Evolutionary conservation across 805 yeast species (phyloP).

Genomic region (Kregervanrija pseudodelftensis): DNA sequence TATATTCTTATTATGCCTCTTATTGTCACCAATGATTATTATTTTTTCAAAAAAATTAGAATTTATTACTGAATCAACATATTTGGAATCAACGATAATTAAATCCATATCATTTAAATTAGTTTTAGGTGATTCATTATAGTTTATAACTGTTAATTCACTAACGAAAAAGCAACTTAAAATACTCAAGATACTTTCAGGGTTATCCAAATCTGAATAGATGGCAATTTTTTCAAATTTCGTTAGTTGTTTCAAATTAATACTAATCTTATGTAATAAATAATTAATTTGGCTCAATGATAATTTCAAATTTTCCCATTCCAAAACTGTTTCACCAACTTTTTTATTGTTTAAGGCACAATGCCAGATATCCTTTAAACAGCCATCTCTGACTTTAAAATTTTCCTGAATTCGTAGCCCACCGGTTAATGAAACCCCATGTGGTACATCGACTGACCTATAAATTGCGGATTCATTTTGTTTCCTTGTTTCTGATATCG

Average conservation of each 20-base stretch:
- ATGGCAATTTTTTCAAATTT: slow-evolving; percentile 15
- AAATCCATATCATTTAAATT: slow-evolving; percentile 33
- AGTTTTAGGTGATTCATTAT: slow-evolving; percentile 37
- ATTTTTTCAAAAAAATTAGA: slow-evolving; percentile 16
- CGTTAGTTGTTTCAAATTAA: slow-evolving; percentile 8
- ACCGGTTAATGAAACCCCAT: slow-evolving; percentile 58
- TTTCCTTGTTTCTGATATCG: slow-evolving; percentile 55
- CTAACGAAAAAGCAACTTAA: slow-evolving; percentile 28
- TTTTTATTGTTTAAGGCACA: slow-evolving; percentile 29
- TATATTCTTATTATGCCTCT: slow-evolving; percentile 12
- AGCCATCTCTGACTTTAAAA: slow-evolving; percentile 68
- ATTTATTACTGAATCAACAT: slow-evolving; percentile 6
- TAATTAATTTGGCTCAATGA: slow-evolving; percentile 5
- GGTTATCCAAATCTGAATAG: slow-evolving; percentile 12
- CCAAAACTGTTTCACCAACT: not conserved
- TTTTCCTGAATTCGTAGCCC: slow-evolving; percentile 62
- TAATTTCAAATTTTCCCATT: not conserved
- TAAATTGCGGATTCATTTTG: slow-evolving; percentile 68
- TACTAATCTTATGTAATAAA: slow-evolving; percentile 1
- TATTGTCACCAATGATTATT: slow-evolving; percentile 21
- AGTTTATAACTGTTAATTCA: slow-evolving; percentile 31
- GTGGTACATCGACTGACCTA: slow-evolving; percentile 68
- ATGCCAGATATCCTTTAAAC: slow-evolving; percentile 67
- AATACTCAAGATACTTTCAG: slow-evolving; percentile 17
- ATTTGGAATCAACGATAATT: slow-evolving; percentile 14